phyloP scores from a whole-genome alignment of 441 rosid species.

The Mallotus repandus region DNA sequence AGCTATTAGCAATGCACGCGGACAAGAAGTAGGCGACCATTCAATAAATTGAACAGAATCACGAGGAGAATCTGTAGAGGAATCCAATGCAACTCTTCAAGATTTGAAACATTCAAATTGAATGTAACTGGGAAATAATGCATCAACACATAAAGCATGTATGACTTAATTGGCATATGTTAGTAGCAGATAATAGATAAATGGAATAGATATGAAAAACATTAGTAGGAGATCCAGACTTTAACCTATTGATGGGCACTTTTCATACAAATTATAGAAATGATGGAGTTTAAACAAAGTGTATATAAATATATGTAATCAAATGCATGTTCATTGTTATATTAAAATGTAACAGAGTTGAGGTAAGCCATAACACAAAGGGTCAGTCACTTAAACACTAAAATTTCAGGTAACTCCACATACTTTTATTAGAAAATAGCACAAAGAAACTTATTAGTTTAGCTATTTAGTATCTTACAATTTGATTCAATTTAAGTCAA shows the following conservation, averaged over 20 bases:
- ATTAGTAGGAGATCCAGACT: background rate
- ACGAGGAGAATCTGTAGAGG: slow-evolving; percentile 88
- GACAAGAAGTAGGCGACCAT: slow-evolving; percentile 96
- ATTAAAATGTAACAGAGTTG: background rate
- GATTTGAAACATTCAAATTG: slow-evolving; percentile 8
- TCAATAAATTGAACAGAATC: slow-evolving; percentile 99
- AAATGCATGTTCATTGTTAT: background rate
- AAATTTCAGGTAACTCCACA: background rate
- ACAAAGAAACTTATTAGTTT: background rate
- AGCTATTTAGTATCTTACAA: background rate
- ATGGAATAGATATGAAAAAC: background rate
- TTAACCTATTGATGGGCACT: background rate
- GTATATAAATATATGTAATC: background rate
- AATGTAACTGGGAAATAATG: background rate
- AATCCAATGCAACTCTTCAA: slow-evolving; percentile 15
- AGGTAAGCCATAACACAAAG: slow-evolving; percentile 1
- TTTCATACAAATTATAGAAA: background rate
- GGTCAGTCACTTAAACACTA: background rate
- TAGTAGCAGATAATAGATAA: background rate
- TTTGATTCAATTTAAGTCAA: background rate
- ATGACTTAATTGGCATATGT: background rate
- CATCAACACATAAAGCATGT: background rate
- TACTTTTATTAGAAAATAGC: background rate
- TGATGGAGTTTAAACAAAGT: background rate
- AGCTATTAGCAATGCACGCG: slow-evolving; percentile 91